Evolutionary conservation across 2,329 filamentous ascomycete species (phyloP), one percentile per base, ranked within the genome.

Genomic region (Fusarium torreyae): DNA sequence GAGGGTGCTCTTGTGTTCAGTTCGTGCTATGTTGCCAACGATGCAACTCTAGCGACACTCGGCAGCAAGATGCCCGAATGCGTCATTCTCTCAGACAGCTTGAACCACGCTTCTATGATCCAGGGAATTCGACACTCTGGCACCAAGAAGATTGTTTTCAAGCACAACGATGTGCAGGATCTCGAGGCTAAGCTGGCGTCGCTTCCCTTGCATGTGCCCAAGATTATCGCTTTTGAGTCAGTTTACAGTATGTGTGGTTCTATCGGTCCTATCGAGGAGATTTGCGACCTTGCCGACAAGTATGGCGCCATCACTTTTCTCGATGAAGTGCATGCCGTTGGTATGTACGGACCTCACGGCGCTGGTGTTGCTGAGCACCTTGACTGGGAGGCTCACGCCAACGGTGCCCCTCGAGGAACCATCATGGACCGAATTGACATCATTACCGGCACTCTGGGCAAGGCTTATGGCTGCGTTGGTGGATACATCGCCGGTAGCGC

Each of bases 241-340:
- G 96, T 99, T 5, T 99, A 99, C 84, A 97, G 94, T 84, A 99
- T 99, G 96, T 99, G 96, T 78, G 96, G 96, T 68, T 97, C 94
- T 17, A 93, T 99, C 78, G 96, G 94, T 1, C 96, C 96, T 1
- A 99, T 99, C 73, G 93, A 94, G 82, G 91, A 91, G 77, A 98
- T 99, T 67, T 98, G 95, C 79, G 94, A 99, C 78, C 84, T 99
- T 55, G 95, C 96, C 11, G 94, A 98, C 68, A 98, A 97, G 84
- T 99, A 99, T 79, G 96, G 96, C 62, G 96, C 96, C 39, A 90
- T 99, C 69, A 99, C 96, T 74, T 99, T 99, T 81, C 86, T 98
- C 78, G 96, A 99, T 78, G 96, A 99, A 88, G 96, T 99, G 66
- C 96, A 99, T 83, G 96, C 96, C 44, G 96, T 99, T 22, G 96